Conservation (phyloP, 2,329 filamentous ascomycete species). For the Cytospora piceae region DNA sequence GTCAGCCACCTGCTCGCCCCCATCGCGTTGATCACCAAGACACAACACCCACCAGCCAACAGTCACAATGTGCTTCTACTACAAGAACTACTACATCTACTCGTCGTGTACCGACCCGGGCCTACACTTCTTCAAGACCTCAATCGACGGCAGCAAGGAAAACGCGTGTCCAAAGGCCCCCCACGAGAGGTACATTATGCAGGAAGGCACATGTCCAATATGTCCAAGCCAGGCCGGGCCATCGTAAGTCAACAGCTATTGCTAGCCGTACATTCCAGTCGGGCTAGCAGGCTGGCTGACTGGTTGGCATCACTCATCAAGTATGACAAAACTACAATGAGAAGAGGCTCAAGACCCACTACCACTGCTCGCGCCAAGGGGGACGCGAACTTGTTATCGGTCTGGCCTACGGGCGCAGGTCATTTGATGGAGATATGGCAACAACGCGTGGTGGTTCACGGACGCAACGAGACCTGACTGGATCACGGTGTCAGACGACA, state of each 20-base stretch:
- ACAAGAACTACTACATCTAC: conserved; percentile 79
- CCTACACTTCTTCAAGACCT: conserved; percentile 71
- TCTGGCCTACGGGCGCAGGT: too few species aligned
- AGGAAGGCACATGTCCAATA: conserved; percentile 64
- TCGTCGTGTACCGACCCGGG: conserved; percentile 70
- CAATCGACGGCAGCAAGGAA: conserved; percentile 66
- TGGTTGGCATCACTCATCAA: neutral
- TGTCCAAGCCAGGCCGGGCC: conserved; percentile 39
- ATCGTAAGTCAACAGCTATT: conserved; percentile 5
- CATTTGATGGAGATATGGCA: too few species aligned
- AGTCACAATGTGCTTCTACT: conserved; percentile 63
- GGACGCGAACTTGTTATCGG: neutral
- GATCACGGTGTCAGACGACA: too few species aligned
- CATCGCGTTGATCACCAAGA: too few species aligned
- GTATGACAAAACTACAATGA: neutral
- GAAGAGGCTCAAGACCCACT: neutral
- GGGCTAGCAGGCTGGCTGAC: neutral
- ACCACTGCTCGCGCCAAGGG: neutral
- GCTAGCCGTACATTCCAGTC: neutral
- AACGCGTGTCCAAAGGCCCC: conserved; percentile 65
- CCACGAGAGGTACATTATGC: conserved; percentile 74
- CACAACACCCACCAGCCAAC: neutral
- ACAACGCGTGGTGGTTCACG: too few species aligned
- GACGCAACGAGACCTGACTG: too few species aligned
- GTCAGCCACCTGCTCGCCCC: too few species aligned